Base-by-base conservation (phyloP, 2,329 filamentous ascomycete genomes). In the Venturia oleaginea region DNA sequence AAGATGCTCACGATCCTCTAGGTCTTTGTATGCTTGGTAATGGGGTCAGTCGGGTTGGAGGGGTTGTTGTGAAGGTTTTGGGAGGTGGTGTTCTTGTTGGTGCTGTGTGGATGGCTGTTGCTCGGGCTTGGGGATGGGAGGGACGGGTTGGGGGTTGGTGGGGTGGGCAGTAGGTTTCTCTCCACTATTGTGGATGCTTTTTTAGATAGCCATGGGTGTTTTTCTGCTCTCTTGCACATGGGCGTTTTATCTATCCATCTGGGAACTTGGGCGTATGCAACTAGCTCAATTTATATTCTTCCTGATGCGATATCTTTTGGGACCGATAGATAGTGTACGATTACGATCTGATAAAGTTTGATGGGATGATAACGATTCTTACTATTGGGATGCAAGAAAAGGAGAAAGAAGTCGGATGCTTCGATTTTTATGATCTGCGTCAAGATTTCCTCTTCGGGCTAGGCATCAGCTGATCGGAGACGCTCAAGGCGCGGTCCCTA, bases 11-110 rank as follows among this genome's bases (percentile, higher is more conserved):
- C 66, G 92, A 97, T 73, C 92, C 92, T 0, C 79, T 96, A 0
- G 92, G 92, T 0, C 74, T 96, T 42, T 80, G 95, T 62, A 81
- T 86, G 67, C 82, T 92, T 67, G 84, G 84, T 2, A 85, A 88
- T 24, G 83, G 85, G 42, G 71, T 95, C 46, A 86, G 83, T 69
- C 81, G 82, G 55, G 83, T 82, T 57, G 84, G 89, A 0, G 86
- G 86, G 78, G 74, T 88, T 59, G 82, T 89, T 0, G 77, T 95
- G 43, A 89, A 92, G 72, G 78, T 95, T 6, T 75, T 92, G 27
- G 89, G 91, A 17, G 86, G 89, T 62, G 79, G 92, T 63, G 87
- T 91, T 0, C 77, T 94, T 34, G 73, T 95, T 3, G 89, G 91
- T 3, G 90, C 89, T 17, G 73, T 93, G 42, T 84, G 86, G 27